Conservation (phyloP, 768 basidiomycete species). For the Psilocybe tampanensis region DNA sequence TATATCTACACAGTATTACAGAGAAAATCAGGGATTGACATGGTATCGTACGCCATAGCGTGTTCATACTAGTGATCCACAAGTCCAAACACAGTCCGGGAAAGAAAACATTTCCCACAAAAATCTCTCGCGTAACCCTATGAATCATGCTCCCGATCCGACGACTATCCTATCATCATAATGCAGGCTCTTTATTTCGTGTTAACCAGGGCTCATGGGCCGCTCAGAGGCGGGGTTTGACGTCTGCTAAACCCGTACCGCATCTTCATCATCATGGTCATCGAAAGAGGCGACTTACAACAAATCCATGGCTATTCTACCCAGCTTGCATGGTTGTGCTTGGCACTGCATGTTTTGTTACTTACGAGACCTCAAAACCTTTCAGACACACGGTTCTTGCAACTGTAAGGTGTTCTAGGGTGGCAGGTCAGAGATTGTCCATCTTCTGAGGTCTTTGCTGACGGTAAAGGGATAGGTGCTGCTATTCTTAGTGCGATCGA, state of each 20-base stretch:
- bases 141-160: conserved; percentile 16
- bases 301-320: conserved; percentile 37
- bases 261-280: background rate
- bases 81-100: background rate
- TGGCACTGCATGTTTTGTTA: conserved; percentile 39
- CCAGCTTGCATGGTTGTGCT: conserved; percentile 37
- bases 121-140: background rate
- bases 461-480: conserved; percentile 44
- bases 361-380: conserved; percentile 72
- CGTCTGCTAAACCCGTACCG: background rate
- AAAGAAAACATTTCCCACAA: conserved; percentile 1
- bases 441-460: background rate
- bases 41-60: too few relatives aligned
- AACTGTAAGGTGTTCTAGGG: conserved; percentile 73
- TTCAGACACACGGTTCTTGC: conserved; percentile 80
- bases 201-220: conserved; percentile 2
- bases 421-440: conserved; percentile 56
- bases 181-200: background rate
- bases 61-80: background rate
- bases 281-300: background rate
- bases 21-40: too few relatives aligned
- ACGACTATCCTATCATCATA: background rate
- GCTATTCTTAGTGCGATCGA: conserved; percentile 67
- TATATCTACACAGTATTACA: too few relatives aligned
- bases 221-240: conserved; percentile 9